phyloP scores from a whole-genome alignment of 805 yeast genomes.

The Pichia kluyveri region DNA sequence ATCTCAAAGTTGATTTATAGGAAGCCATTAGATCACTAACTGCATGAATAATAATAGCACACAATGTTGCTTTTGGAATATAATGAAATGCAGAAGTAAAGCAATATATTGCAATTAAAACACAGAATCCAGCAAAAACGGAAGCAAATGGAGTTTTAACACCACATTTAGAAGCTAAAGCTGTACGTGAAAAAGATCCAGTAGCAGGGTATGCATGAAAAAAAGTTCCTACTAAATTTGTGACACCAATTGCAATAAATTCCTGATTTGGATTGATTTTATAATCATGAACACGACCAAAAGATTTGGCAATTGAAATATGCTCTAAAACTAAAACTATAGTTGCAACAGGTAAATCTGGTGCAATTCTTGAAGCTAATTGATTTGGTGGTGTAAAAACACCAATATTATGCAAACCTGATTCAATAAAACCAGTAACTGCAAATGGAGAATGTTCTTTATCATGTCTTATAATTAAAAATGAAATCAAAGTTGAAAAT shows the following conservation, averaged over 20 bases:
- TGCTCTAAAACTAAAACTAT: constrained; percentile 80
- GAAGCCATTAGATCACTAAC: constrained; percentile 76
- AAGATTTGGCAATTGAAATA: constrained; percentile 85
- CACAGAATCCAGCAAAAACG: constrained; percentile 81
- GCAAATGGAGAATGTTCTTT: constrained; percentile 35
- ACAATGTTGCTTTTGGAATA: constrained; percentile 80
- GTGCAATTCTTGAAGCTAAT: constrained; percentile 49
- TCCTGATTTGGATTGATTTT: constrained; percentile 90
- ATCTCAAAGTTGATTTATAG: constrained; percentile 53
- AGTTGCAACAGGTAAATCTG: constrained; percentile 80
- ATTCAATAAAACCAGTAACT: constrained; percentile 69
- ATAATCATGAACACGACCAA: constrained; percentile 86
- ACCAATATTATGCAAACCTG: constrained; percentile 72
- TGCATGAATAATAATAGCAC: constrained; percentile 90
- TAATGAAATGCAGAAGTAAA: constrained; percentile 76
- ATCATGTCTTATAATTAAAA: constrained; percentile 53
- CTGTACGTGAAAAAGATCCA: constrained; percentile 90
- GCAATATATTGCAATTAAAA: constrained; percentile 73
- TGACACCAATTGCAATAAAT: constrained; percentile 84
- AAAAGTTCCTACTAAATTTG: constrained; percentile 82
- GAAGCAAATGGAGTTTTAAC: constrained; percentile 95
- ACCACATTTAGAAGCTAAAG: constrained; percentile 87
- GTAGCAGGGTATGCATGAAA: constrained; percentile 93
- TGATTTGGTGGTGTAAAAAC: constrained; percentile 53
- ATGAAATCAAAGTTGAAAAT: constrained; percentile 73